A percentile compares a stretch with the other conserved stretches of the same genome.
Conservation (phyloP, 179 eudicot genomes). For the Beta lomatogona region DNA sequence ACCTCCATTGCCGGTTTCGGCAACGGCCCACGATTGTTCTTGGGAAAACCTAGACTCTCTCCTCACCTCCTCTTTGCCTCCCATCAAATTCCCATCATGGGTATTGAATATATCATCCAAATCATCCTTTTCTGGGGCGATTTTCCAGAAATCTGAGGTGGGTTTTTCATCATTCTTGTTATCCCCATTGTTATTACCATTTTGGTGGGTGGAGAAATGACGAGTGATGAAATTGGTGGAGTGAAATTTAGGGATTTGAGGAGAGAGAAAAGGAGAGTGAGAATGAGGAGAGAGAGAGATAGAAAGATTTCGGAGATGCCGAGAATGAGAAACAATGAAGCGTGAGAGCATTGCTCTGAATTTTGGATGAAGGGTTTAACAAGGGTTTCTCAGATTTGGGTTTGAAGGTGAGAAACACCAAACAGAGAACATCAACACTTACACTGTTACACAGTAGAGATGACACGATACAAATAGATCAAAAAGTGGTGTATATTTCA, state of each 20-base stretch:
- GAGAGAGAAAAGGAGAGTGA: conserved; percentile 6
- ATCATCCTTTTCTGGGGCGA: conserved; percentile 27
- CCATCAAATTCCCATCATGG: conserved; percentile 20
- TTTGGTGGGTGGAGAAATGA: conserved; percentile 9
- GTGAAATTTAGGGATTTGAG: conserved; percentile 11
- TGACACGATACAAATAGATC: no score
- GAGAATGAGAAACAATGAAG: conserved; percentile 36
- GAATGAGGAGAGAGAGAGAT: background rate
- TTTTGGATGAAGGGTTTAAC: background rate
- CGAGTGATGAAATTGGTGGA: conserved; percentile 1
- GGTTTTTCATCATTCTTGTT: conserved; percentile 4
- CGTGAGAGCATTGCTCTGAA: conserved; percentile 33
- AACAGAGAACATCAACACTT: no score
- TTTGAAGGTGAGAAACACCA: background rate
- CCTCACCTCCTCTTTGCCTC: background rate
- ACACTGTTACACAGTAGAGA: no score
- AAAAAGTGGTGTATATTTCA: no score
- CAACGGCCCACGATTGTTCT: conserved; percentile 2
- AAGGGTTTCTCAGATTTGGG: background rate
- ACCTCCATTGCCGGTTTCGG: background rate
- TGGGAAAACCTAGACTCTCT: background rate
- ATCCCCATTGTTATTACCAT: conserved; percentile 9
- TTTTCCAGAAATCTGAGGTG: conserved; percentile 36
- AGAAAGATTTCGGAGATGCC: conserved; percentile 26
- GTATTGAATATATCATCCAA: conserved; percentile 26